phyloP scores from a whole-genome alignment of 305 asterid genomes.

The Rubia peregrina region DNA sequence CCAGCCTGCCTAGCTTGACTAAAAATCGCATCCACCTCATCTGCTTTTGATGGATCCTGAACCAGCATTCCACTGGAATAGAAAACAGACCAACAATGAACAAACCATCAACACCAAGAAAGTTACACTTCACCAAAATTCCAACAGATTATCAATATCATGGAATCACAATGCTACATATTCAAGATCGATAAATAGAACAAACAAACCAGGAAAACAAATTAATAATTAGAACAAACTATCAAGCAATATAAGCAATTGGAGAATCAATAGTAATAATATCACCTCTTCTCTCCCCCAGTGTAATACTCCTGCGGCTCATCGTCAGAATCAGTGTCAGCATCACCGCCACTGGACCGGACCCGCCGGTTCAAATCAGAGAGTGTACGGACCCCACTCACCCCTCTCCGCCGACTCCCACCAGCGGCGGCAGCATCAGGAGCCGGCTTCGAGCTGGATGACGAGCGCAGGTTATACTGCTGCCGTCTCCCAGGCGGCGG shows the following conservation, averaged over 20 bases:
- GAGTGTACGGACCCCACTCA: conserved; percentile 47
- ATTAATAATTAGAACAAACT: too few species aligned
- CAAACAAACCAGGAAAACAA: background rate
- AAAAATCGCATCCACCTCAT: conserved; percentile 53
- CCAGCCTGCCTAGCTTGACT: conserved; percentile 61
- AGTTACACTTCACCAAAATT: too few species aligned
- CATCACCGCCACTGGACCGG: conserved; percentile 28
- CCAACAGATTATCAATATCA: too few species aligned
- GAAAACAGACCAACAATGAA: conserved; percentile 16
- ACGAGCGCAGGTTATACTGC: conserved; percentile 41
- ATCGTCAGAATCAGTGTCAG: conserved; percentile 58
- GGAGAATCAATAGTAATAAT: background rate
- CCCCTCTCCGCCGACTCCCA: conserved; percentile 23
- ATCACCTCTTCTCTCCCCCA: conserved; percentile 78
- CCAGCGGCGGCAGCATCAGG: conserved; percentile 18
- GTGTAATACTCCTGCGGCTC: conserved; percentile 69
- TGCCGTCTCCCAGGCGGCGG: conserved; percentile 44
- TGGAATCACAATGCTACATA: too few species aligned
- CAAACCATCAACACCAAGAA: background rate
- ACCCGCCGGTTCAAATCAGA: conserved; percentile 55
- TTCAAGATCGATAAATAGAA: background rate
- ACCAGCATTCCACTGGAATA: conserved; percentile 73
- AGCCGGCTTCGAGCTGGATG: conserved; percentile 19
- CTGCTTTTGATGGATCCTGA: conserved; percentile 53
- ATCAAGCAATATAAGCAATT: background rate